Evolutionary conservation across 192 early-diverging fungal species (phyloP), one percentile per base, ranked within the genome.

Genomic region (Mortierella antarctica): DNA sequence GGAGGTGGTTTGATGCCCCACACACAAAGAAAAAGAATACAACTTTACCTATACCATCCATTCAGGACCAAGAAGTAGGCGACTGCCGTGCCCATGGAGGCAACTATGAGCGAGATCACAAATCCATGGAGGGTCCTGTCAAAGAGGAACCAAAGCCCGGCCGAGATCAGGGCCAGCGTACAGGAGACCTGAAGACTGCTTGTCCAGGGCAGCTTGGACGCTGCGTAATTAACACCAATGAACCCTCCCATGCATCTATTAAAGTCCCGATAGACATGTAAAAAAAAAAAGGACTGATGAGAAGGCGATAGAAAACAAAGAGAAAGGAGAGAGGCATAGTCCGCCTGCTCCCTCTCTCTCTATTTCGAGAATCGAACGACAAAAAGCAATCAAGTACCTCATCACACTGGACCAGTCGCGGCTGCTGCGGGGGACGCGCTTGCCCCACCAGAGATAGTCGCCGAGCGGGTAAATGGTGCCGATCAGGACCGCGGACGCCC

Each of bases 61-160:
- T 84, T 74, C 47, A 73, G 65, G 45, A 92, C 91, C 45, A 93
- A 74, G 42, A 82, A 72, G 49, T 87, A 86, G 48, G 83, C 89
- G 14, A 91, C 87, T 23, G 65, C 70, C 5, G 92, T 92, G 7
- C 91, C 92, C 56, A 92, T 65, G 42, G 80, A 80, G 2, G 88
- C 85, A 11, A 93, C 83, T 11, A 75, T 71, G 18, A 77, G 21
- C 31, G 89, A 88, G 41, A 92, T 70, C 41, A 87, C 14, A 62
- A 93, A 92, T 62, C 92, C 92, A 61, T 92, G 90, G 51, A 75
- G 54, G 10, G 91, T 93, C 51, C 89, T 59, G 73, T 93, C 92
- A 87, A 93, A 93, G 41, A 92, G 57, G 70, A 92, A 88, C 92
- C 92, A 93, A 41, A 93, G 69, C 42, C 83, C 91, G 13, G 89